A percentile compares a stretch with the other conserved stretches of the same genome.
Conservation (phyloP, 2,329 filamentous ascomycete genomes). For the Trichoderma sp. region DNA sequence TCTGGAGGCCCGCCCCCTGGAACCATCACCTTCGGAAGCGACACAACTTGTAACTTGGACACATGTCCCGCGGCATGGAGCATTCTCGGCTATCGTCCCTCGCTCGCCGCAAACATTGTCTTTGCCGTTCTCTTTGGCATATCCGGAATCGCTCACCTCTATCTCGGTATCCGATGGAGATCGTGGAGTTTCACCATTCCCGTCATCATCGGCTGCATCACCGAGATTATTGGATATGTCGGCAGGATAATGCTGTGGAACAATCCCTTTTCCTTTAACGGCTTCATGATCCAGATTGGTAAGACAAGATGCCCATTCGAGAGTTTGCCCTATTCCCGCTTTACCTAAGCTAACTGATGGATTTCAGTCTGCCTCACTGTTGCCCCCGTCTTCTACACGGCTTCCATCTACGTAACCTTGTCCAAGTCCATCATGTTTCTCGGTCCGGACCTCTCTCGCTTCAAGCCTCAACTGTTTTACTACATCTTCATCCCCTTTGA, state of each 20-base stretch:
- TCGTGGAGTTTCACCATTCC: conserved; percentile 50
- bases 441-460: conserved; percentile 43
- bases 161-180: conserved; percentile 49
- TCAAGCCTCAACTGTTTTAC: conserved; percentile 46
- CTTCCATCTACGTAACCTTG: conserved; percentile 67
- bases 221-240: conserved; percentile 63
- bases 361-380: conserved; percentile 55
- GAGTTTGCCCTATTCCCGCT: not conserved
- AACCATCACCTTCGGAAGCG: conserved; percentile 43
- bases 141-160: conserved; percentile 42
- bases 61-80: conserved; percentile 49
- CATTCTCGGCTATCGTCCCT: conserved; percentile 57
- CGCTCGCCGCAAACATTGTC: conserved; percentile 52
- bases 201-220: conserved; percentile 57
- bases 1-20: conserved; percentile 13
- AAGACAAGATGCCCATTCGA: conserved; percentile 27
- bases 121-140: conserved; percentile 54
- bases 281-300: conserved; percentile 68
- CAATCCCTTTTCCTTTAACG: conserved; percentile 59
- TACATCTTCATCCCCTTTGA: conserved; percentile 58
- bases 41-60: conserved; percentile 50
- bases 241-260: conserved; percentile 59
- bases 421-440: conserved; percentile 45
- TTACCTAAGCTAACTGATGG: not conserved
- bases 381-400: conserved; percentile 52